A percentile compares a stretch with the other conserved stretches of the same genome.
These are phyloP conservation scores for Colletotrichum sp. DNA, from an alignment of 2,329 filamentous ascomycete species.

Conservation along the genomic window DNA sequence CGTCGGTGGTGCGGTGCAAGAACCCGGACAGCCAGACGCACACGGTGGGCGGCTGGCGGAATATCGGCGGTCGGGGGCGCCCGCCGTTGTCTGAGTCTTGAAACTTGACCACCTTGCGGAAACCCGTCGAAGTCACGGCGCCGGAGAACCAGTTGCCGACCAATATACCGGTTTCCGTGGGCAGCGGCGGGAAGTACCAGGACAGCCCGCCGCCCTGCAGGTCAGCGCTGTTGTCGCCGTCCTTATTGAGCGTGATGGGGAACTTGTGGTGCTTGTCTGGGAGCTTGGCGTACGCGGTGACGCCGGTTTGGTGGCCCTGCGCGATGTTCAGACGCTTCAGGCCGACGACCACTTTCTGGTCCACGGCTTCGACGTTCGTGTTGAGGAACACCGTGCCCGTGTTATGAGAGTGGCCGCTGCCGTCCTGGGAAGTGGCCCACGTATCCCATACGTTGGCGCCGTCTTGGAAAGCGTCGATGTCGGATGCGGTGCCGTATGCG, in stretches of 20 bases:
- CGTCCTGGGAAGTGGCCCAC: not conserved
- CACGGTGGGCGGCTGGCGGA: not conserved
- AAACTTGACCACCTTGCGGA: not conserved
- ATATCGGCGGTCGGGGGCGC: not conserved
- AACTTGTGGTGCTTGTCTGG: not conserved
- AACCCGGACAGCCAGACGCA: not conserved
- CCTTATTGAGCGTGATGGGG: not conserved
- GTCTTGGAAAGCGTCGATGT: not conserved
- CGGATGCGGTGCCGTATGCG: not conserved
- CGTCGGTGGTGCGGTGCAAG: not conserved
- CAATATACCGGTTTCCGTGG: rapidly evolving
- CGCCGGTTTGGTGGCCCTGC: not conserved
- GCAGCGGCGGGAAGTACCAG: not conserved
- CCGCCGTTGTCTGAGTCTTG: not conserved
- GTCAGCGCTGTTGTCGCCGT: not conserved
- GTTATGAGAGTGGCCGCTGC: not conserved
- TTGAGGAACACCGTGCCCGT: not conserved
- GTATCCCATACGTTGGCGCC: not conserved
- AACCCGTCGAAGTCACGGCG: not conserved
- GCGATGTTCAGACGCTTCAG: not conserved
- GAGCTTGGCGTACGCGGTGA: not conserved
- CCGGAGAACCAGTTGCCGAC: not conserved
- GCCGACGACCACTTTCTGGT: not conserved
- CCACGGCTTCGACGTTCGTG: not conserved
- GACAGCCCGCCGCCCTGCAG: not conserved